These are phyloP conservation scores for Cephalotrichum gorgonifer DNA, from an alignment of 2,329 filamentous ascomycete genomes.

Conservation along the genomic window DNA sequence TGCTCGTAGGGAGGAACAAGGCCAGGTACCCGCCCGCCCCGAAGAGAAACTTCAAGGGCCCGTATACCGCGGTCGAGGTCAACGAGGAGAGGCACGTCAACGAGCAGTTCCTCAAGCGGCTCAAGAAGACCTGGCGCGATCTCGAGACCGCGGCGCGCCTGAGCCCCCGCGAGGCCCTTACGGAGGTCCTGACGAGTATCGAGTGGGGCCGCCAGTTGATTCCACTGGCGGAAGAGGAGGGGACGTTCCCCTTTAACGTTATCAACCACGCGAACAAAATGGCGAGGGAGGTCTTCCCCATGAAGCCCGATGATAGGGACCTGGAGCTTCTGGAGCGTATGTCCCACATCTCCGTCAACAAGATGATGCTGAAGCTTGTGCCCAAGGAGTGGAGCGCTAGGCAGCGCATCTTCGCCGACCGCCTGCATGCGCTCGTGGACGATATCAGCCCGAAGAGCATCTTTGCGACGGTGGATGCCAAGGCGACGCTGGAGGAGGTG, in stretches of 20 bases:
- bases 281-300: neutral
- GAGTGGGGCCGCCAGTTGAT: constrained; percentile 1
- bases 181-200: constrained; percentile 10
- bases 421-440: constrained; percentile 13
- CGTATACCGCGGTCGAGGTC: constrained; percentile 14
- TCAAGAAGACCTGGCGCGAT: constrained; percentile 11
- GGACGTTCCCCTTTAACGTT: neutral
- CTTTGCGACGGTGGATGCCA: constrained; percentile 8
- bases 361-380: neutral
- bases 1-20: neutral
- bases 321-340: constrained; percentile 22
- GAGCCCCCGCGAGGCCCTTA: constrained; percentile 18
- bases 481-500: constrained; percentile 10
- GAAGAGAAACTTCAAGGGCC: constrained; percentile 17
- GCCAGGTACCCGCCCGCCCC: constrained; percentile 11
- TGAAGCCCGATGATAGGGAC: constrained; percentile 13
- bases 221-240: neutral
- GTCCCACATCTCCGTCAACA: constrained; percentile 9
- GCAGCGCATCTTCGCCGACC: constrained; percentile 12
- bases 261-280: too few relatives aligned
- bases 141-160: constrained; percentile 13
- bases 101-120: constrained; percentile 11
- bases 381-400: constrained; percentile 1
- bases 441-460: constrained; percentile 7
- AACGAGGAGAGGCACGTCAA: constrained; percentile 17